Conservation (phyloP, 2,329 filamentous ascomycete genomes). For the Venturia nashicola region DNA sequence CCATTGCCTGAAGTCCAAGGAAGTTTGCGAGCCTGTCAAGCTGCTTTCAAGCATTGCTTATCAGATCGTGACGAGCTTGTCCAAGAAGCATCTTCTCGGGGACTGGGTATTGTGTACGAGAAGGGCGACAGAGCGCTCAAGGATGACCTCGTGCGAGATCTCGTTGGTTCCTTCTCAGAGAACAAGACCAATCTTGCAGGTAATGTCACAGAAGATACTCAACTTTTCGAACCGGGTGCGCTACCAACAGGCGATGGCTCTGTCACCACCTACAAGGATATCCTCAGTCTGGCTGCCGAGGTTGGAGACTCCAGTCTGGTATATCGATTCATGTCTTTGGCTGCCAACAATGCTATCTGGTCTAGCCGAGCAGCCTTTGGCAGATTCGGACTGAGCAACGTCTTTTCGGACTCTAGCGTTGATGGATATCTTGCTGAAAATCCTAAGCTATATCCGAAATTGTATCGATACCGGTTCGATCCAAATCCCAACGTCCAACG, state of each 20-base stretch:
- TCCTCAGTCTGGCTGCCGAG: slow-evolving; percentile 88
- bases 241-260: slow-evolving; percentile 84
- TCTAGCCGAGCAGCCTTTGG: slow-evolving; percentile 94
- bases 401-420: slow-evolving; percentile 71
- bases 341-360: slow-evolving; percentile 93
- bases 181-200: slow-evolving; percentile 54
- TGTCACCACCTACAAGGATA: slow-evolving; percentile 94
- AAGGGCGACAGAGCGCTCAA: slow-evolving; percentile 73
- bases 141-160: slow-evolving; percentile 71
- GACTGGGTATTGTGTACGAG: slow-evolving; percentile 86
- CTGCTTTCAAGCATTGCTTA: slow-evolving; percentile 76
- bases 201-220: slow-evolving; percentile 80
- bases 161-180: slow-evolving; percentile 75
- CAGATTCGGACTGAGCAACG: slow-evolving; percentile 80
- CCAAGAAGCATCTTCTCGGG: slow-evolving; percentile 87
- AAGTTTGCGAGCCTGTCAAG: slow-evolving; percentile 66
- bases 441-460: slow-evolving; percentile 87
- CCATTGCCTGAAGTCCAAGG: slow-evolving; percentile 62
- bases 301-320: slow-evolving; percentile 93
- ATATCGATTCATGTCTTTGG: slow-evolving; percentile 96
- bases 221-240: slow-evolving; percentile 84
- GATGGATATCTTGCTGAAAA: slow-evolving; percentile 62
- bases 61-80: slow-evolving; percentile 86
- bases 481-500: slow-evolving; percentile 84
- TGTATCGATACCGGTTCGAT: slow-evolving; percentile 90